Conservation (phyloP, 1,284 basidiomycete genomes). For the Cronartium ribicola region DNA sequence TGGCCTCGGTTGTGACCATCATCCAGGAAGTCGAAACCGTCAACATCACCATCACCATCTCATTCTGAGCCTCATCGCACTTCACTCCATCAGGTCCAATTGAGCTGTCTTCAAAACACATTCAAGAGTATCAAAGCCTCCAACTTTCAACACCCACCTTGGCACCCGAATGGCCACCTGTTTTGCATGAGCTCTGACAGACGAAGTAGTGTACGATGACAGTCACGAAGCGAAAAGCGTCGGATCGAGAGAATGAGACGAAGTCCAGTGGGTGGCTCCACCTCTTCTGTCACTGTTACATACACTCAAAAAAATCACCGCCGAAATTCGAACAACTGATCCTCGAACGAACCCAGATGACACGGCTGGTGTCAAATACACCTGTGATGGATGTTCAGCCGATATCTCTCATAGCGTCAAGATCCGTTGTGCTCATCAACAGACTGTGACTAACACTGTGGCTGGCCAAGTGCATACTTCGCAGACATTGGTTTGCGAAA, state of each 20-base stretch:
- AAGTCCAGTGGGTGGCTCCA: neutral
- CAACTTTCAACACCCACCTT: too few relatives aligned
- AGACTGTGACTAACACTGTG: constrained; percentile 33
- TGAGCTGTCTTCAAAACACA: too few relatives aligned
- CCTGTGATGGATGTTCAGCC: constrained; percentile 49
- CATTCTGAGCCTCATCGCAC: too few relatives aligned
- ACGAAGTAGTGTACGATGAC: neutral
- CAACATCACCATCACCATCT: too few relatives aligned
- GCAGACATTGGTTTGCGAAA: constrained; percentile 37
- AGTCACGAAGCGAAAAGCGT: constrained; percentile 6
- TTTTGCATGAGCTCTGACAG: too few relatives aligned
- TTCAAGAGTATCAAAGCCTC: too few relatives aligned
- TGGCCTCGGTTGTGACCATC: too few relatives aligned
- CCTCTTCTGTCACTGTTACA: neutral
- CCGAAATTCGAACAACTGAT: too few relatives aligned
- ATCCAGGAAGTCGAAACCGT: too few relatives aligned
- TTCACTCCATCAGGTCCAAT: too few relatives aligned
- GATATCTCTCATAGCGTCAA: constrained; percentile 50
- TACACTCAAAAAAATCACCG: too few relatives aligned
- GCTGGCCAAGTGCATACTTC: constrained; percentile 31
- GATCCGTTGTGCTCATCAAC: constrained; percentile 49
- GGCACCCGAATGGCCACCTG: too few relatives aligned
- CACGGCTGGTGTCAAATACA: constrained; percentile 40
- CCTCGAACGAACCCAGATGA: neutral
- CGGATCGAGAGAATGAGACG: neutral